Percentiles rank a stretch among this genome's conserved stretches.
Conservation (phyloP, 2,329 filamentous ascomycete species). For the Eutypa lata region DNA sequence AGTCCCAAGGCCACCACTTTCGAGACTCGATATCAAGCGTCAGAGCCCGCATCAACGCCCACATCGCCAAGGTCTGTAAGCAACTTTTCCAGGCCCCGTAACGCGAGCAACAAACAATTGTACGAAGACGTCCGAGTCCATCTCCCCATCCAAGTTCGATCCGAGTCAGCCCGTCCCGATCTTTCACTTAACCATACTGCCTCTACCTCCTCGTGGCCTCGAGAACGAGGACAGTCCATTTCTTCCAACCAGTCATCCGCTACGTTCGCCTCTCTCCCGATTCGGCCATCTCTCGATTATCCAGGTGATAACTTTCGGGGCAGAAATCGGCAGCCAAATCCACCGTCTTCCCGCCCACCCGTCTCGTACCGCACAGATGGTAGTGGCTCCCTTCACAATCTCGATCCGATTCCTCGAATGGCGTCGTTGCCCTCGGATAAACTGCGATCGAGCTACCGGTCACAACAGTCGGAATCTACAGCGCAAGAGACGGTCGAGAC, state of each 20-base stretch:
- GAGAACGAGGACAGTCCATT: slow-evolving; percentile 43
- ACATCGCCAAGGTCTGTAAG: slow-evolving; percentile 36
- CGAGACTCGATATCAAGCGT: slow-evolving; percentile 17
- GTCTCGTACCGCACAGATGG: slow-evolving; percentile 34
- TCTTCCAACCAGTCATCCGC: slow-evolving; percentile 47
- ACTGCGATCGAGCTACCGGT: slow-evolving; percentile 53
- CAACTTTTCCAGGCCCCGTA: slow-evolving; percentile 60
- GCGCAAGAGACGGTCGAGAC: slow-evolving; percentile 64
- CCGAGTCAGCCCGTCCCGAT: slow-evolving; percentile 22
- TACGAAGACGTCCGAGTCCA: slow-evolving; percentile 32
- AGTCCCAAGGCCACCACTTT: slow-evolving; percentile 22
- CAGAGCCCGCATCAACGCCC: not conserved
- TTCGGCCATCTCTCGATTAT: slow-evolving; percentile 34
- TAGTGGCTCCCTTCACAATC: slow-evolving; percentile 31
- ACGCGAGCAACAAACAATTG: slow-evolving; percentile 48
- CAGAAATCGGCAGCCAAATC: slow-evolving; percentile 22
- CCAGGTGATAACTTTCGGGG: slow-evolving; percentile 21
- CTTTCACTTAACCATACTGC: slow-evolving; percentile 8
- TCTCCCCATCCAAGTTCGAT: slow-evolving; percentile 21
- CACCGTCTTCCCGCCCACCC: slow-evolving; percentile 24
- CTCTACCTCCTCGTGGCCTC: slow-evolving; percentile 36
- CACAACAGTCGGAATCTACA: slow-evolving; percentile 52
- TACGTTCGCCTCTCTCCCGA: slow-evolving; percentile 41
- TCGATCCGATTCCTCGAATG: slow-evolving; percentile 37
- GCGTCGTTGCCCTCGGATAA: slow-evolving; percentile 49